Evolutionary conservation across 805 yeast species (phyloP).

Genomic region (Lipomyces yamadae): DNA sequence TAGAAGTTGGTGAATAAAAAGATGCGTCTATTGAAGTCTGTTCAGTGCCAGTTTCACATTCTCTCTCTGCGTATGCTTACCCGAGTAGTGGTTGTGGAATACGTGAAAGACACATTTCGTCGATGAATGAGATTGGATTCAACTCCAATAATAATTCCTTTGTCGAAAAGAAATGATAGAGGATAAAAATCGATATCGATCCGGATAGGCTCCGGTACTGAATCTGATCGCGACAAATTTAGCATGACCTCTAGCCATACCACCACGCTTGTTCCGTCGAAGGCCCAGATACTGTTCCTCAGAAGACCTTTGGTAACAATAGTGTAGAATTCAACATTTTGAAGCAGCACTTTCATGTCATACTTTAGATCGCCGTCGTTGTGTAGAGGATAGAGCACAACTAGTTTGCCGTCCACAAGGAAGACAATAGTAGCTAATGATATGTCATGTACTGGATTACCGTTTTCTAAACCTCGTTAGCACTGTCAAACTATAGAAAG

Average conservation of each 20-base stretch:
- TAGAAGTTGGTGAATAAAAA: slow-evolving; percentile 34
- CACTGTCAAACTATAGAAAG: not conserved
- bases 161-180: slow-evolving; percentile 52
- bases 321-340: slow-evolving; percentile 47
- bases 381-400: slow-evolving; percentile 39
- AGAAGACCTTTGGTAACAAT: slow-evolving; percentile 39
- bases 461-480: slow-evolving; percentile 12
- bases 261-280: slow-evolving; percentile 48
- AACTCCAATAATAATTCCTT: slow-evolving; percentile 57
- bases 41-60: not conserved
- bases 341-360: slow-evolving; percentile 43
- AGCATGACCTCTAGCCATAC: slow-evolving; percentile 34
- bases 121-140: slow-evolving; percentile 52
- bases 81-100: slow-evolving; percentile 38
- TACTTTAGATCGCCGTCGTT: slow-evolving; percentile 35
- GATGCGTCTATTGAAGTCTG: slow-evolving; percentile 29
- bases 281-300: slow-evolving; percentile 48
- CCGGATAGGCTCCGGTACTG: slow-evolving; percentile 34
- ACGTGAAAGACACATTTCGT: slow-evolving; percentile 44
- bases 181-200: slow-evolving; percentile 57
- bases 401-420: slow-evolving; percentile 48
- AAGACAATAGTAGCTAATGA: slow-evolving; percentile 42
- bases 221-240: slow-evolving; percentile 13
- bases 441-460: slow-evolving; percentile 37
- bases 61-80: not conserved